phyloP scores from a whole-genome alignment of 441 rosid species.

The Mallotus japonicus region DNA sequence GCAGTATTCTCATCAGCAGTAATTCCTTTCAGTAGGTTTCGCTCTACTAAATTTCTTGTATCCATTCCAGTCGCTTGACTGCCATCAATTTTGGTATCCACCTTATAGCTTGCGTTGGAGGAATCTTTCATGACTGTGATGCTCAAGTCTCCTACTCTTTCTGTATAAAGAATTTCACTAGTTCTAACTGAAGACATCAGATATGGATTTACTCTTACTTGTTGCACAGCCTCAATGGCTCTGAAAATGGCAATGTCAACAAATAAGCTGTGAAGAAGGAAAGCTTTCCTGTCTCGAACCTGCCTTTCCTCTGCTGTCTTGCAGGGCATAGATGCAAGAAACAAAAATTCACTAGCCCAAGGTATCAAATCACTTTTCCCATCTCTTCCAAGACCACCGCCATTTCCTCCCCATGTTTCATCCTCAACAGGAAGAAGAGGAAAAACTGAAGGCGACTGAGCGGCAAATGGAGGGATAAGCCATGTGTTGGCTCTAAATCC shows the following conservation, averaged over 20 bases:
- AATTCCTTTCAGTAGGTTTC: conserved; percentile 65
- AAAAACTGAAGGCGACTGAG: conserved; percentile 42
- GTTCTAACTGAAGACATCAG: conserved; percentile 18
- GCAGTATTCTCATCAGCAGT: conserved; percentile 71
- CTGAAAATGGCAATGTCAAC: conserved; percentile 58
- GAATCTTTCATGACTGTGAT: conserved; percentile 45
- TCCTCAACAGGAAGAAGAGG: conserved; percentile 61
- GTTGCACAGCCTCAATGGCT: conserved; percentile 51
- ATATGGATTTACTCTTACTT: conserved; percentile 23
- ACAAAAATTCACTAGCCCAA: conserved; percentile 64
- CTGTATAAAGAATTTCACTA: conserved; percentile 35
- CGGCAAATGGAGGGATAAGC: conserved; percentile 55
- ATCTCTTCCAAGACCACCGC: conserved; percentile 70
- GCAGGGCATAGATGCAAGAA: conserved; percentile 56
- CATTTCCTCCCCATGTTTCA: conserved; percentile 65
- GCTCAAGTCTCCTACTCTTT: conserved; percentile 53
- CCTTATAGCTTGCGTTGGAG: conserved; percentile 38
- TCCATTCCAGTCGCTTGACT: conserved; percentile 34
- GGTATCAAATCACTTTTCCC: conserved; percentile 48
- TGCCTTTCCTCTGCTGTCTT: conserved; percentile 67
- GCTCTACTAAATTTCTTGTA: conserved; percentile 31
- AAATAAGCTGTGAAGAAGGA: conserved; percentile 65
- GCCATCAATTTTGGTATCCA: conserved; percentile 38
- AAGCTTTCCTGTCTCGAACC: conserved; percentile 66
- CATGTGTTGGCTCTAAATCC: conserved; percentile 74